Evolutionary conservation across 495 filamentous ascomycete species (phyloP).

Genomic region (Patellaria atrata): DNA sequence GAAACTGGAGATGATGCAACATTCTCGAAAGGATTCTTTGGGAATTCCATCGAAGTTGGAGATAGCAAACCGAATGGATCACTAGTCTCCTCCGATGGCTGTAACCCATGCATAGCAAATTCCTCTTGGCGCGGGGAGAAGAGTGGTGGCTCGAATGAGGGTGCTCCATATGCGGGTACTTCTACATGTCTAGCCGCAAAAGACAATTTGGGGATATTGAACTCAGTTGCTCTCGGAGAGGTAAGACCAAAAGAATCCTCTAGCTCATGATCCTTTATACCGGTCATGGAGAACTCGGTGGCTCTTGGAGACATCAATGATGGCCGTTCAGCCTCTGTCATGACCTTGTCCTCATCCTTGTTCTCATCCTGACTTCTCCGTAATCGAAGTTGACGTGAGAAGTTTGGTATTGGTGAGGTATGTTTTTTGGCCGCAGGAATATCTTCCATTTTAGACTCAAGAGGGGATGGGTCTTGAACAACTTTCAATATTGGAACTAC

Average conservation of each 20-base stretch:
- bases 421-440: neutral
- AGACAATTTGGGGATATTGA: conserved; percentile 4
- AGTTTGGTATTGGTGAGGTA: conserved; percentile 13
- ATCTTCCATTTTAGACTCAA: neutral
- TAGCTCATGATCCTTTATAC: conserved; percentile 13
- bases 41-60: conserved; percentile 7
- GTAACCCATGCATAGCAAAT: too few species aligned
- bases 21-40: conserved; percentile 2
- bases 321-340: conserved; percentile 1
- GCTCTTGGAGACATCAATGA: conserved; percentile 10
- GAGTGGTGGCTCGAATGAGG: neutral
- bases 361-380: conserved; percentile 2
- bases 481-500: conserved; percentile 17
- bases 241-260: conserved; percentile 21
- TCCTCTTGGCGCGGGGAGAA: too few species aligned
- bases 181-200: neutral
- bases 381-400: conserved; percentile 19
- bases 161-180: neutral
- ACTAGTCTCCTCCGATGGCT: too few species aligned
- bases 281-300: conserved; percentile 25
- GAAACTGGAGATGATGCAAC: neutral
- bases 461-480: neutral
- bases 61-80: conserved; percentile 1
- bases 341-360: conserved; percentile 1
- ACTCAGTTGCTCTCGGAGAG: conserved; percentile 22